Evolutionary conservation across 306 rosid genomes (phyloP).

Genomic region (Prunus mira): DNA sequence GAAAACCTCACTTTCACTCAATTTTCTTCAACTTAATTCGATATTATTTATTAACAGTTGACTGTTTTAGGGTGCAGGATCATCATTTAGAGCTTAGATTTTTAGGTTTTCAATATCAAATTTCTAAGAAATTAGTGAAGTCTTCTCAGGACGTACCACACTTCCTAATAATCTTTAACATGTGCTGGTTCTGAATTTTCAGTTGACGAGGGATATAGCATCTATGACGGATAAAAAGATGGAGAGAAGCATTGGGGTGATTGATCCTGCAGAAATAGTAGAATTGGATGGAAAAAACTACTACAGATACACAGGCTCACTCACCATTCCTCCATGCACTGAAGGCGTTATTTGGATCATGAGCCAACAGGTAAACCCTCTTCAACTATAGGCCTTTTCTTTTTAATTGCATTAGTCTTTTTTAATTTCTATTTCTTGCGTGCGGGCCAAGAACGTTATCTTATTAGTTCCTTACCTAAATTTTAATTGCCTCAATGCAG

Average conservation of each 20-base stretch:
- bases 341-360: conserved; percentile 74
- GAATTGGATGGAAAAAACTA: conserved; percentile 30
- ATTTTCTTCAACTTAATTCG: too few species aligned
- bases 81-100: too few species aligned
- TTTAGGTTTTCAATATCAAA: too few species aligned
- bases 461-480: too few species aligned
- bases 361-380: conserved; percentile 39
- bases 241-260: conserved; percentile 39
- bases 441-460: too few species aligned
- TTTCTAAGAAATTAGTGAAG: too few species aligned
- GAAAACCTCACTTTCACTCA: too few species aligned
- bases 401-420: not conserved
- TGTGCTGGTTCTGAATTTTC: not conserved
- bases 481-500: conserved; percentile 10
- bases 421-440: too few species aligned
- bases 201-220: conserved; percentile 39
- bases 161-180: too few species aligned
- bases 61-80: too few species aligned
- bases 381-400: not conserved
- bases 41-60: too few species aligned
- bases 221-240: conserved; percentile 26
- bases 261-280: conserved; percentile 40
- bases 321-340: conserved; percentile 71
- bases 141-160: too few species aligned
- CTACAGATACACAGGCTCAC: conserved; percentile 66